phyloP scores from a whole-genome alignment of 1,139 yeast genomes.

The Debaryomyces coudertii region DNA sequence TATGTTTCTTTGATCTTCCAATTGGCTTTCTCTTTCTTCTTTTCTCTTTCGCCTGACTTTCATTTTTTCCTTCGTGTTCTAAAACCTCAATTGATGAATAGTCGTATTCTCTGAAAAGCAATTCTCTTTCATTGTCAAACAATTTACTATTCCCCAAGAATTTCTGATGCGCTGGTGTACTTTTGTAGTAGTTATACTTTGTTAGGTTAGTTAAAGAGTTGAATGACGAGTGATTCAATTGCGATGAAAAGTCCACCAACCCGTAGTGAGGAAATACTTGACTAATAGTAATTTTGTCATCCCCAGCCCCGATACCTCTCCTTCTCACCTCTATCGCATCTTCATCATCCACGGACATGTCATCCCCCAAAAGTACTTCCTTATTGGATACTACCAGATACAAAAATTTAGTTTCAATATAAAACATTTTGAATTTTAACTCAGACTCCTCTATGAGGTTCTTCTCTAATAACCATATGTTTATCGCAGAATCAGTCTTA shows the following conservation, averaged over 20 bases:
- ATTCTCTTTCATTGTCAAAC: constrained; percentile 35
- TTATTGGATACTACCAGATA: constrained; percentile 23
- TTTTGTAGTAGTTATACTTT: constrained; percentile 41
- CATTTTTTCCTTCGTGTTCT: constrained; percentile 14
- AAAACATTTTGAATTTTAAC: constrained; percentile 27
- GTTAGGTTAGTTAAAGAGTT: constrained; percentile 38
- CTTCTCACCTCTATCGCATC: constrained; percentile 7
- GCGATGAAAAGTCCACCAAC: constrained; percentile 31
- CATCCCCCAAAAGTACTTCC: constrained; percentile 20
- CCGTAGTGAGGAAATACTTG: constrained; percentile 51
- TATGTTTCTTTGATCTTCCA: constrained; percentile 36
- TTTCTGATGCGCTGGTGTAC: constrained; percentile 21
- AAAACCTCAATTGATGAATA: constrained; percentile 25
- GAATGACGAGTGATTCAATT: constrained; percentile 39
- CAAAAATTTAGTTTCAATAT: constrained; percentile 29
- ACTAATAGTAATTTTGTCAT: constrained; percentile 35
- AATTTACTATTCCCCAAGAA: constrained; percentile 35
- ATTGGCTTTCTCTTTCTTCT: constrained; percentile 29
- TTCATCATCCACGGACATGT: constrained; percentile 10
- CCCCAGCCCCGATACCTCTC: constrained; percentile 8
- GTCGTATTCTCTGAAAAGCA: constrained; percentile 33
- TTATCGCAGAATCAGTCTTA: constrained; percentile 25
- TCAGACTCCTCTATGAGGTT: constrained; percentile 27
- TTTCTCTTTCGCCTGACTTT: constrained; percentile 11
- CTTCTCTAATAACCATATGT: constrained; percentile 24